These are phyloP conservation scores for Clarireedia paspali DNA, from an alignment of 2,329 filamentous ascomycete species.

Conservation along the genomic window DNA sequence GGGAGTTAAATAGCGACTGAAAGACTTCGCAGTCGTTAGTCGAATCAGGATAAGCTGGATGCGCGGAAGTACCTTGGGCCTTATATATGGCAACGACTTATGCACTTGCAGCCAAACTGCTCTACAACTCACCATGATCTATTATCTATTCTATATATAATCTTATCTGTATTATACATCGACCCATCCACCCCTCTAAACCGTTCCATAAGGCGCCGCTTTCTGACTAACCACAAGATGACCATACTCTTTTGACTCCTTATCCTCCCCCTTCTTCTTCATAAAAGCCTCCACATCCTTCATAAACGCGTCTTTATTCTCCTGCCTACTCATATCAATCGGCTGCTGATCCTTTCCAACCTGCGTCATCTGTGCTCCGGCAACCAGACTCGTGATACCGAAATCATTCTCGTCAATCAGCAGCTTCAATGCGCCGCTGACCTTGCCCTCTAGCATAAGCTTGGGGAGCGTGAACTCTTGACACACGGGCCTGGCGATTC, in stretches of 20 bases:
- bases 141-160: too few relatives aligned
- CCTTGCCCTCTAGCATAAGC: constrained; percentile 35
- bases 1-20: too few relatives aligned
- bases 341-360: constrained; percentile 45
- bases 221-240: constrained; percentile 33
- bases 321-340: constrained; percentile 41
- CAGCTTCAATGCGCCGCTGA: constrained; percentile 40
- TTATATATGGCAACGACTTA: too few relatives aligned
- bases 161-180: too few relatives aligned
- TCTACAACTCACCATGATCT: too few relatives aligned
- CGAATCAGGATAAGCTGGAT: too few relatives aligned
- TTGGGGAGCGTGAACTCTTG: constrained; percentile 36
- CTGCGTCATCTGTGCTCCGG: constrained; percentile 31
- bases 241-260: constrained; percentile 33
- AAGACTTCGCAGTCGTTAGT: too few relatives aligned
- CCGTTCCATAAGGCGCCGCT: constrained; percentile 14
- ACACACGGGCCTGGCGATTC: constrained; percentile 39
- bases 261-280: constrained; percentile 34
- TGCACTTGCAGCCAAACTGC: too few relatives aligned
- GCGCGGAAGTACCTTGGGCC: too few relatives aligned
- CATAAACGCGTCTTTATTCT: constrained; percentile 39
- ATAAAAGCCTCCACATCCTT: constrained; percentile 40
- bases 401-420: constrained; percentile 45
- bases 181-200: too few relatives aligned
- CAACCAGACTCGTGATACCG: constrained; percentile 21